Base-by-base conservation (phyloP, 176 grass and related monocot genomes). In the Aegilops sharonensis region DNA sequence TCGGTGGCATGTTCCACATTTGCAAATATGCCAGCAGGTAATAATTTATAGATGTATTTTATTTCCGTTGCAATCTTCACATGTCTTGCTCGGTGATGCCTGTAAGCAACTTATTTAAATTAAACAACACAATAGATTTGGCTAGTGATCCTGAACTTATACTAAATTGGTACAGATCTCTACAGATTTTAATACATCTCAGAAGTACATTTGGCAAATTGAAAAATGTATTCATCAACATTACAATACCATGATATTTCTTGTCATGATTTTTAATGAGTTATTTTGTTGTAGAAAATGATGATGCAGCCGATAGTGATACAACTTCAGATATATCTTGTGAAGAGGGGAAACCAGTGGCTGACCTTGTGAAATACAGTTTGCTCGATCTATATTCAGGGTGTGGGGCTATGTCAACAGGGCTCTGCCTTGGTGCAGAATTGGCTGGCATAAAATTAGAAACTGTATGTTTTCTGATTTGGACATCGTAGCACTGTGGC, bases 311-410 rank as follows among this genome's bases (percentile, higher is more conserved):
- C 14, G 78, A 37, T 2, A 86, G 81, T 80, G 83, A 75, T 21
- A 34, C 87, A 14, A 67, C 87, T 39, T 91, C 91, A 15, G 72
- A 68, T 29, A 81, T 95, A 62, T 92, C 88, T 43, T 85, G 68
- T 18, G 88, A 92, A 11, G 88, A 72, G 45, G 60, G 30, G 23
- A 80, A 88, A 78, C 13, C 20, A 11, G 40, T 39, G 43, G 31
- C 56, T 54, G 63, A 86, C 13, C 40, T 25, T 32, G 78, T 56
- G 11, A 11, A 39, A 36, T 9, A 64, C 50, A 8, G 3, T 4
- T 54, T 97, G 40, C 56, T 97, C 17, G 92, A 97, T 36, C 88
- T 97, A 27, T 97, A 92, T 65, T 94, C 88, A 17, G 91, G 92
- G 11, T 97, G 91, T 54, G 94, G 89, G 2, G 94, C 80, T 39